A percentile compares a stretch with the other conserved stretches of the same genome.
phyloP scores from a whole-genome alignment of 2,329 filamentous ascomycete species.

The Aspergillus versicolor region DNA sequence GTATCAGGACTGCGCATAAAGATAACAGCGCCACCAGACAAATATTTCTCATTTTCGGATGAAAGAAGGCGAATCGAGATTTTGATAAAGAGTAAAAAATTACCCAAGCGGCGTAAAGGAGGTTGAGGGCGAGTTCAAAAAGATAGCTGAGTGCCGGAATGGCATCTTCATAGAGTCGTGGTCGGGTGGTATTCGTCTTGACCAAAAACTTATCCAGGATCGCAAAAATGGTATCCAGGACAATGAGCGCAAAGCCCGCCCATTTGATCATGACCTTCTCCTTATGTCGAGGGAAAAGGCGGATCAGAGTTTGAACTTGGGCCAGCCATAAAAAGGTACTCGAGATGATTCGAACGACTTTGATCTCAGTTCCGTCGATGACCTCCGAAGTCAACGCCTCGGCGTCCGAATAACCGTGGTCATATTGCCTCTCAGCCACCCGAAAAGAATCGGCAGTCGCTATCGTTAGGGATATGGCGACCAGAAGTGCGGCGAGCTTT shows the following conservation, averaged over 20 bases:
- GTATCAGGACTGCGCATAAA: constrained; percentile 77
- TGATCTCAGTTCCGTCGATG: constrained; percentile 79
- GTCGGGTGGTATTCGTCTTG: constrained; percentile 50
- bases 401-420: constrained; percentile 76
- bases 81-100: constrained; percentile 93
- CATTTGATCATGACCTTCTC: constrained; percentile 99
- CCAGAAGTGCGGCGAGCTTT: constrained; percentile 64
- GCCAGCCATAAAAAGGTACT: constrained; percentile 97
- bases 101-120: constrained; percentile 90
- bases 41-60: constrained; percentile 87
- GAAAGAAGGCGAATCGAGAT: constrained; percentile 85
- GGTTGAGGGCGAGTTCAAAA: constrained; percentile 80
- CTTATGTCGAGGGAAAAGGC: constrained; percentile 90
- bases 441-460: constrained; percentile 88
- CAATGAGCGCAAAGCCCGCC: constrained; percentile 92
- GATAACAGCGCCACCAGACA: constrained; percentile 76
- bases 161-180: constrained; percentile 79
- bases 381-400: constrained; percentile 73
- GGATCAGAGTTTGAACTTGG: constrained; percentile 93
- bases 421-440: constrained; percentile 80
- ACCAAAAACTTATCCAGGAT: constrained; percentile 82
- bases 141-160: constrained; percentile 89
- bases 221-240: constrained; percentile 86
- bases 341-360: constrained; percentile 87
- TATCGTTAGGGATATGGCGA: constrained; percentile 83